These are phyloP conservation scores for Castanea sativa DNA, from an alignment of 306 rosid genomes.

Conservation along the genomic window DNA sequence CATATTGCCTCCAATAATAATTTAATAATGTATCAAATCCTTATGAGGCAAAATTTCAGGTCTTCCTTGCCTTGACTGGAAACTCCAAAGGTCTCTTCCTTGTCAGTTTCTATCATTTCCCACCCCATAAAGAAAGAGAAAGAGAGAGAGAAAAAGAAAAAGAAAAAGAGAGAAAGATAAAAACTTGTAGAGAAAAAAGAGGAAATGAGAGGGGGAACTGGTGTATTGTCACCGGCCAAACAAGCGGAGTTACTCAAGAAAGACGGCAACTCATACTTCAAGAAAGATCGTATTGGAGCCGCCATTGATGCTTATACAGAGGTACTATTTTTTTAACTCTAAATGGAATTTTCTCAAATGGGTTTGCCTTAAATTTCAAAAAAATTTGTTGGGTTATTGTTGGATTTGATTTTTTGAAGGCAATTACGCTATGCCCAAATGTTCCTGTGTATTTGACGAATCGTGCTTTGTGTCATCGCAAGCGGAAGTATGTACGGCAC, in stretches of 20 bases:
- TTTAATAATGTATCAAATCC: too few species aligned
- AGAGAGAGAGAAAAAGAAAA: background rate
- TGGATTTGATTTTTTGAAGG: conserved; percentile 30
- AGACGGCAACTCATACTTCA: conserved; percentile 78
- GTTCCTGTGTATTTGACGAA: conserved; percentile 79
- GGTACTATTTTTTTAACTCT: conserved; percentile 31
- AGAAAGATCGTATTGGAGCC: conserved; percentile 70
- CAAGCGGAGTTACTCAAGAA: conserved; percentile 70
- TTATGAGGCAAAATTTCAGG: too few species aligned
- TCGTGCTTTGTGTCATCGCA: conserved; percentile 93
- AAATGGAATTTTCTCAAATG: too few species aligned
- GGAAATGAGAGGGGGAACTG: conserved; percentile 29
- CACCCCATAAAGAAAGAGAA: background rate
- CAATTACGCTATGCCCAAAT: conserved; percentile 77
- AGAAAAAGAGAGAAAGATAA: background rate
- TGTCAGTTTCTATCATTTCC: too few species aligned
- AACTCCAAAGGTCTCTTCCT: too few species aligned
- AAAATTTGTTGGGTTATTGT: background rate
- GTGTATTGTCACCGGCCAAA: conserved; percentile 37
- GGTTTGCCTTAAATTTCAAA: background rate
- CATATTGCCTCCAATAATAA: too few species aligned
- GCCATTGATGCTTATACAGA: conserved; percentile 95
- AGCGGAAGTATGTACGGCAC: conserved; percentile 70
- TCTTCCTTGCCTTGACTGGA: too few species aligned
- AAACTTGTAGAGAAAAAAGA: background rate